A percentile compares a stretch with the other conserved stretches of the same genome.
Conservation (phyloP, 352 stramenopile species). For the Globisporangium orthogonon region DNA sequence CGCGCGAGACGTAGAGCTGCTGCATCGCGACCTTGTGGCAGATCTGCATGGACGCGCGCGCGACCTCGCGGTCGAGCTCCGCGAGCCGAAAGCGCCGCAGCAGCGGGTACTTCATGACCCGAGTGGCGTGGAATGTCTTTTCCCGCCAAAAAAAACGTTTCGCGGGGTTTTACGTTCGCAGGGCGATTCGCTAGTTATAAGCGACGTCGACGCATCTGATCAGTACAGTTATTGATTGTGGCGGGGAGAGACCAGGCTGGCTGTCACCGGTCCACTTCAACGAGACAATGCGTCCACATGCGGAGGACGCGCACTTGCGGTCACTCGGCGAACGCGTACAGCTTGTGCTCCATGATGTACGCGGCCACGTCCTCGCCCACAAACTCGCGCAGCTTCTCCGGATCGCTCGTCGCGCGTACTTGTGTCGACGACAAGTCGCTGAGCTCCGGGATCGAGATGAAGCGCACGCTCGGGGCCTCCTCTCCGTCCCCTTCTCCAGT, state of each 20-base stretch:
- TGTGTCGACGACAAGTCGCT: slow-evolving; percentile 75
- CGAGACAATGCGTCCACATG: neutral
- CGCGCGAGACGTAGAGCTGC: slow-evolving; percentile 80
- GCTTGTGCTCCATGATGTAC: slow-evolving; percentile 68
- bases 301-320: neutral
- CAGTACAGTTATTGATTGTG: neutral
- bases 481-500: neutral
- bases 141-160: slow-evolving; percentile 7
- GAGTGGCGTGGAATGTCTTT: neutral
- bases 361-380: slow-evolving; percentile 56
- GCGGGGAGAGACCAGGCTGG: neutral
- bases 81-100: slow-evolving; percentile 56
- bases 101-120: slow-evolving; percentile 54
- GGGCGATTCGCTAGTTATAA: no score
- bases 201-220: neutral
- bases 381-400: slow-evolving; percentile 24
- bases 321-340: slow-evolving; percentile 58
- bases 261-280: neutral
- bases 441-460: slow-evolving; percentile 49
- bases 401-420: slow-evolving; percentile 32
- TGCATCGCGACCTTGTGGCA: slow-evolving; percentile 83
- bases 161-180: neutral
- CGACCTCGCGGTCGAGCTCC: slow-evolving; percentile 57
- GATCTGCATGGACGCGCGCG: slow-evolving; percentile 76
- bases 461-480: slow-evolving; percentile 23